Conservation (phyloP, 306 rosid genomes). For the Quercus engelmannii region DNA sequence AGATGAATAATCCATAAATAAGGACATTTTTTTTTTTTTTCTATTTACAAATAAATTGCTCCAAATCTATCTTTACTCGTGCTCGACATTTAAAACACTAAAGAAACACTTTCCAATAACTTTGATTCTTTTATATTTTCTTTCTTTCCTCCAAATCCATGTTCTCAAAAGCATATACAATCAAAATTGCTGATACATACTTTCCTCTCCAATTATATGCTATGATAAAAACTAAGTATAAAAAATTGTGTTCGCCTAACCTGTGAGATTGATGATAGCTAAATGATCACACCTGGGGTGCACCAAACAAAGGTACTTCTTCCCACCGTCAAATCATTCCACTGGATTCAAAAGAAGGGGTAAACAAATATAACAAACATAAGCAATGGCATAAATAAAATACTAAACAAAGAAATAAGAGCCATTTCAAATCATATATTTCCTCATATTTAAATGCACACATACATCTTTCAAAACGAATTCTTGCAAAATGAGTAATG, state of each 20-base stretch:
- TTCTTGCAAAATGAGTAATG: background rate
- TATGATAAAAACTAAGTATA: slow-evolving; percentile 15
- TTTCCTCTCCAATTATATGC: slow-evolving; percentile 22
- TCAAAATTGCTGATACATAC: slow-evolving; percentile 14
- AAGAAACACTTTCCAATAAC: slow-evolving; percentile 22
- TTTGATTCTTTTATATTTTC: slow-evolving; percentile 6
- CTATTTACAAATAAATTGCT: slow-evolving; percentile 17
- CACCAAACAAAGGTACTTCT: slow-evolving; percentile 34
- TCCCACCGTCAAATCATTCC: slow-evolving; percentile 32
- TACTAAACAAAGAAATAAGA: slow-evolving; percentile 6
- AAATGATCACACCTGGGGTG: slow-evolving; percentile 34
- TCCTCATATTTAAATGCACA: slow-evolving; percentile 3
- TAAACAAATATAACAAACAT: slow-evolving; percentile 25
- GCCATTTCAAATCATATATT: slow-evolving; percentile 14
- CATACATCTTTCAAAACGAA: slow-evolving; percentile 14
- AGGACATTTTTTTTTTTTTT: background rate
- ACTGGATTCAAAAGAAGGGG: slow-evolving; percentile 38
- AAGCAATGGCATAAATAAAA: slow-evolving; percentile 29
- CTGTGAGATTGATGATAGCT: slow-evolving; percentile 34
- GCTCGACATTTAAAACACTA: background rate
- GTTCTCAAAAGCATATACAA: slow-evolving; percentile 21
- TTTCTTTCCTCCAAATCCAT: slow-evolving; percentile 11
- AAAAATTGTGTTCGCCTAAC: slow-evolving; percentile 20
- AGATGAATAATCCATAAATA: slow-evolving; percentile 41
- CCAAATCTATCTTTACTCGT: background rate